Base-by-base conservation (phyloP, 1,284 basidiomycete genomes). In the Fomitopsis pinicola region DNA sequence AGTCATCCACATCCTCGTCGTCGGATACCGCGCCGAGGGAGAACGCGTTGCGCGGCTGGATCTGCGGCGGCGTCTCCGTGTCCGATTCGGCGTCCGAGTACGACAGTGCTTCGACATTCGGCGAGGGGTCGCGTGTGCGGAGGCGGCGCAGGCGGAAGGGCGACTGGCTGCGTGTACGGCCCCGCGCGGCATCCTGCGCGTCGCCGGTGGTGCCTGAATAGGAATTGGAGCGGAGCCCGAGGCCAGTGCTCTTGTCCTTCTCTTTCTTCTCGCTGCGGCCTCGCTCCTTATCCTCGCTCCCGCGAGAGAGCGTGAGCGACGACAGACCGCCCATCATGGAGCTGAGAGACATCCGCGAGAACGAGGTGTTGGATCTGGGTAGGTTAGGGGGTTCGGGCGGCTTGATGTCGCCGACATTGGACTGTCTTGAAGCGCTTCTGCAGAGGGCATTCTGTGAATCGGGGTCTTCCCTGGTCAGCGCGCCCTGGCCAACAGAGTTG, bases 301-400 rank as follows among this genome's bases (percentile, higher is more conserved):
- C 80, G 52, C 86, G 82, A 0, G 82, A 77, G 59, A 90, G 78
- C 1, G 85, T 81, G 2, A 89, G 78, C 2, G 81, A 78, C 30
- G 86, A 84, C 30, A 89, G 77, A 0, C 84, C 84, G 28, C 83
- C 83, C 75, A 90, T 86, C 86, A 90, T 85, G 35, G 86, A 88
- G 64, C 81, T 84, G 59, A 91, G 77, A 0, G 87, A 82, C 75
- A 82, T 83, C 67, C 83, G 85, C 44, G 81, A 77, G 68, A 88
- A 88, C 0, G 85, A 83, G 58, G 80, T 81, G 17, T 46, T 58
- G 12, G 33, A 4, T 15, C 35, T 30, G 5, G 42, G 44, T 38
- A 30, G 44, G 2, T 75, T 67, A 30, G 64, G 62, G 46, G 76
- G 75, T 33, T 75, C 53, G 30, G 63, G 72, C 73, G 66, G 62